Base-by-base conservation (phyloP, 768 basidiomycete species). In the Panellus pusillus region DNA sequence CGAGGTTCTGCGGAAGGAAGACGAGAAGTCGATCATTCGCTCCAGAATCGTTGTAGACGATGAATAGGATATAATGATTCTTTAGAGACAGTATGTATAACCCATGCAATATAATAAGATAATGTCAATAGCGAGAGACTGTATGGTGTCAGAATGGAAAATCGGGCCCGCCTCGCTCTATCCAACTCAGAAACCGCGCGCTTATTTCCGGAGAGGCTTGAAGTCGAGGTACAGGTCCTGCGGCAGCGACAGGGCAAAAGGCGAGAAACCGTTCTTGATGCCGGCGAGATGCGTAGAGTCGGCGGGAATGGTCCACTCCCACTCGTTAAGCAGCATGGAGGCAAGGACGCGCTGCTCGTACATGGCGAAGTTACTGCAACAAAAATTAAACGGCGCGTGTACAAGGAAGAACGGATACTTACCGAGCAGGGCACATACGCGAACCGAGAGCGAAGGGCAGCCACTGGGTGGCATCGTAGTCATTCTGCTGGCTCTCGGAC, bases 381-480 rank as follows among this genome's bases (percentile, higher is more conserved):
- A 13, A 35, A 35, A 3, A 35, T 35, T 9, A 35, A 7, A 35
- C 9, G 32, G 32, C 9, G 11, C 32, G 14, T 11, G 32, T 3
- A 35, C 32, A 35, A 8, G 14, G 32, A 14, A 7, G 9, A 11
- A 14, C 14, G 32, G 14, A 35, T 35, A 35, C 32, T 35, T 11
- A 35, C 19, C 66, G 55, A 12, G 71, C 71, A 14, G 68, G 67
- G 44, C 71, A 73, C 54, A 71, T 70, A 29, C 68, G 62, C 6
- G 70, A 67, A 17, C 71, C 71, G 6, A 61, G 63, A 1, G 66
- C 68, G 49, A 73, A 72, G 2, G 71, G 68, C 35, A 69, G 61
- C 45, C 52, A 53, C 32, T 35, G 32, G 48, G 68, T 64, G 40
- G 61, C 53, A 18, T 32, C 56, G 32, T 35, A 3, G 3, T 35